Conservation (phyloP, 2,329 filamentous ascomycete species). For the Colletotrichum chlorophyti region DNA sequence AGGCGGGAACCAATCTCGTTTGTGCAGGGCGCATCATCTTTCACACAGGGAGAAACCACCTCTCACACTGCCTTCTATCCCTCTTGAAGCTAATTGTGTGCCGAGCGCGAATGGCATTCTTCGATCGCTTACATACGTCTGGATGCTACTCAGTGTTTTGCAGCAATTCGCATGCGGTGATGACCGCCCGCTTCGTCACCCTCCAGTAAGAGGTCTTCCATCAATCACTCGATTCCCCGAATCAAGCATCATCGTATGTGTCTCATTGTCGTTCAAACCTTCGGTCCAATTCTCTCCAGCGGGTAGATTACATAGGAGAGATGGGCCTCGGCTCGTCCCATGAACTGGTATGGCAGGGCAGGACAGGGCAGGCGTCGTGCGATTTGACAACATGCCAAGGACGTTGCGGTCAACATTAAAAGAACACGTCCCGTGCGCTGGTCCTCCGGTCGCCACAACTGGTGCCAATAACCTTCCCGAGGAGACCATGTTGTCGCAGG, state of each 20-base stretch:
- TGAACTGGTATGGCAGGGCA: too few relatives aligned
- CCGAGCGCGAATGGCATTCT: neutral
- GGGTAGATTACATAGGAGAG: too few relatives aligned
- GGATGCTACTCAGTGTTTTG: neutral
- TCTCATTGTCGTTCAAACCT: neutral
- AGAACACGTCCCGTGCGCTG: slow-evolving; percentile 5
- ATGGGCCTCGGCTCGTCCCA: slow-evolving; percentile 12
- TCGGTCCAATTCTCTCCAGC: neutral
- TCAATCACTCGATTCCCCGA: too few relatives aligned
- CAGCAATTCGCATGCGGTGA: slow-evolving; percentile 8
- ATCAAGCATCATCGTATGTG: too few relatives aligned
- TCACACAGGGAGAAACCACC: slow-evolving; percentile 3
- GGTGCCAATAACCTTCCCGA: too few relatives aligned
- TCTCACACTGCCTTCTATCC: slow-evolving; percentile 7
- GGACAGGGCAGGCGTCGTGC: slow-evolving; percentile 7
- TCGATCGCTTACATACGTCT: slow-evolving; percentile 15
- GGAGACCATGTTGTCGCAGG: too few relatives aligned
- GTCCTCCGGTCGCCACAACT: too few relatives aligned
- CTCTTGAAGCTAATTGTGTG: neutral
- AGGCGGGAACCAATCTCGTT: slow-evolving; percentile 27
- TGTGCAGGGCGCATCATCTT: slow-evolving; percentile 9
- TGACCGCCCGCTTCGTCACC: neutral
- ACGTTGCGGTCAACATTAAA: slow-evolving; percentile 9
- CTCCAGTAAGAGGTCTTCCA: too few relatives aligned
- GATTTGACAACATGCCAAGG: slow-evolving; percentile 13